Evolutionary conservation across 768 basidiomycete species (phyloP), one percentile per base, ranked within the genome.

Genomic region (Suillus fuscotomentosus): DNA sequence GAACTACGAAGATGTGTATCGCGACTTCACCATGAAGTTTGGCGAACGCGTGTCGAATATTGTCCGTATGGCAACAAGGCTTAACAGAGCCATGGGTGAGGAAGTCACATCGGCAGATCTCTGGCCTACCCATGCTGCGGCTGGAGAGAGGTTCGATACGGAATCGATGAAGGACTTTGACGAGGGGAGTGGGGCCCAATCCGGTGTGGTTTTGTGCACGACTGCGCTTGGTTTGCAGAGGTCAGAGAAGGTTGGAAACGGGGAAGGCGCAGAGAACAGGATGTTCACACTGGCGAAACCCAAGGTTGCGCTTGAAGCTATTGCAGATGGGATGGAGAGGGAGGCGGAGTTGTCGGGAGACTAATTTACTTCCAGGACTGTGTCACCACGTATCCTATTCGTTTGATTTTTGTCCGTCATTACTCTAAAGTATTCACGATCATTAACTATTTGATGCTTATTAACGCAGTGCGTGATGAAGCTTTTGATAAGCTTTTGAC

Each of bases 41-140:
- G 76, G 75, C 5, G 76, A 77, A 57, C 76, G 75, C 9, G 54
- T 77, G 6, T 73, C 74, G 57, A 78, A 76, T 56, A 66, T 77
- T 1, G 76, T 78, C 42, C 75, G 70, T 60, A 69, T 74, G 73
- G 72, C 77, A 0, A 55, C 68, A 1, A 69, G 74, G 43, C 48
- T 77, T 41, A 76, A 77, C 67, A 85, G 82, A 70, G 83, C 82
- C 13, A 80, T 88, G 56, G 86, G 86, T 0, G 84, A 87, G 71
- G 84, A 83, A 60, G 78, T 89, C 54, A 84, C 84, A 2, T 83
- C 81, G 2, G 83, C 82, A 60, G 87, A 88, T 67, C 69, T 88
- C 65, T 84, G 86, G 70, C 78, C 83, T 20, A 69, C 84, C 11
- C 82, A 83, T 55, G 78, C 81, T 50, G 66, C 74, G 1, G 80